phyloP scores from a whole-genome alignment of 139 green algal genomes.

The Nannochloris sp. region DNA sequence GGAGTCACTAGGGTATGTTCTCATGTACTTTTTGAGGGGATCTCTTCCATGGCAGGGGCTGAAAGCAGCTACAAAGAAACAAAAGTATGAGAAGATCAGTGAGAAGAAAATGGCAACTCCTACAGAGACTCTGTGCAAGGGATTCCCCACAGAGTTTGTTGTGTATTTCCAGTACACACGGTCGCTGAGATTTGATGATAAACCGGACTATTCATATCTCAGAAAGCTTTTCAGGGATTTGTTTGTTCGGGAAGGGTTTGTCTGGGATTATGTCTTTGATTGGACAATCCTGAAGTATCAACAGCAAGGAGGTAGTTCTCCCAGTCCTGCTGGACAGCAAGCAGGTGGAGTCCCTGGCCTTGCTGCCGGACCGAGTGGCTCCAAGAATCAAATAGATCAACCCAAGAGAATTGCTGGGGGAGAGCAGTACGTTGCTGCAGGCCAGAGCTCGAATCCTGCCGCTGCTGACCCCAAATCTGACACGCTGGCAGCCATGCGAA shows the following conservation, averaged over 20 bases:
- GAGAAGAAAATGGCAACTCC: slow-evolving; percentile 99
- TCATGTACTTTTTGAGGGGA: slow-evolving; percentile 98
- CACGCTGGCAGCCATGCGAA: slow-evolving; percentile 22
- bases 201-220: slow-evolving; percentile 98
- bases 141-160: slow-evolving; percentile 92
- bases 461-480: slow-evolving; percentile 5
- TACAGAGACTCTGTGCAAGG: slow-evolving; percentile 96
- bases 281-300: slow-evolving; percentile 98
- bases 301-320: slow-evolving; percentile 36
- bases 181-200: slow-evolving; percentile 97
- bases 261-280: slow-evolving; percentile 99
- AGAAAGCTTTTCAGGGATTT: slow-evolving; percentile 98
- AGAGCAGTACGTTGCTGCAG: not conserved
- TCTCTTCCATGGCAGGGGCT: slow-evolving; percentile 93
- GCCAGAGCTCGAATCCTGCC: not conserved
- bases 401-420: not conserved
- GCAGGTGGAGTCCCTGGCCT: not conserved
- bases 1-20: slow-evolving; percentile 91
- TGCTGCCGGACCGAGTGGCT: not conserved
- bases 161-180: slow-evolving; percentile 97
- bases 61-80: slow-evolving; percentile 98
- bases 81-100: slow-evolving; percentile 99
- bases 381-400: not conserved
- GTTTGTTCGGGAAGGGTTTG: slow-evolving; percentile 93
- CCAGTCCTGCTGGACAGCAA: slow-evolving; percentile 1